phyloP scores from a whole-genome alignment of 352 stramenopile genomes.

The Phytophthora cajani region DNA sequence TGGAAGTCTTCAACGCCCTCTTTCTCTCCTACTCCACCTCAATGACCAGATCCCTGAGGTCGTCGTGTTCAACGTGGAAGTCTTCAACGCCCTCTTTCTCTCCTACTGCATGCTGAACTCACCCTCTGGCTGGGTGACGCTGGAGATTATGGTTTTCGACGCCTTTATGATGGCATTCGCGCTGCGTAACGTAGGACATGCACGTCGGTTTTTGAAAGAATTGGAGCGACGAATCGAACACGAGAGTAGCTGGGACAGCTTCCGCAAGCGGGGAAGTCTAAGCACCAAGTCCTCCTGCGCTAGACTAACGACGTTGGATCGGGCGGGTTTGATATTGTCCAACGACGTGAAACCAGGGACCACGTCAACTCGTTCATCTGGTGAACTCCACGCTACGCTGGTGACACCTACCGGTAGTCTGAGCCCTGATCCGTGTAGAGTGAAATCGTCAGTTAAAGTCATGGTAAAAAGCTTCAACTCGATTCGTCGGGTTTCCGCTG shows the following conservation, averaged over 20 bases:
- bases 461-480: neutral
- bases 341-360: neutral
- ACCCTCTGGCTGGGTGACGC: neutral
- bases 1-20: conserved; percentile 2
- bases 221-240: neutral
- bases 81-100: neutral
- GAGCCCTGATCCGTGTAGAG: neutral
- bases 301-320: conserved; percentile 1
- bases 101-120: neutral
- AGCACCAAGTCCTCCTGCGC: neutral
- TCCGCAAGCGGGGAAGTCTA: neutral
- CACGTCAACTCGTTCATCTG: neutral
- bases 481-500: neutral
- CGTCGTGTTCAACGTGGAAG: conserved; percentile 4
- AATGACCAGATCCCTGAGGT: neutral
- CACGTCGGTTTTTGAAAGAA: neutral
- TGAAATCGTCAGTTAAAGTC: neutral
- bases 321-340: neutral
- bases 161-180: neutral
- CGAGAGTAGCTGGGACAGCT: neutral
- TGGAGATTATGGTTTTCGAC: conserved; percentile 2
- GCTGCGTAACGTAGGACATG: neutral
- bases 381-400: neutral
- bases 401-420: neutral
- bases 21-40: neutral